phyloP scores from a whole-genome alignment of 164 flowering plant genomes.

The Dillenia suffruticosa region DNA sequence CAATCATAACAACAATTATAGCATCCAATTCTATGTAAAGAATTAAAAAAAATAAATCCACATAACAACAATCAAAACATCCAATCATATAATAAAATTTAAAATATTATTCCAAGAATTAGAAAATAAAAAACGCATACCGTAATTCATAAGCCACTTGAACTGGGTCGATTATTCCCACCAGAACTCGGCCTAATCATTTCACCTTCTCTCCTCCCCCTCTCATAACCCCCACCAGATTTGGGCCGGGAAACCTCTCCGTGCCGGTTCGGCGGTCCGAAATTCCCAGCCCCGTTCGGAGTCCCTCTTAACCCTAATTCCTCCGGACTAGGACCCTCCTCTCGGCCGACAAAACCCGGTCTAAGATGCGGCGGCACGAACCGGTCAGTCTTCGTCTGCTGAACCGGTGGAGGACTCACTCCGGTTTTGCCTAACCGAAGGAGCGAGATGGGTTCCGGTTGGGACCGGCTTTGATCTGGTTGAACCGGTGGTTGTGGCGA shows the following conservation, averaged over 20 bases:
- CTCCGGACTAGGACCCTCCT: slow-evolving; percentile 41
- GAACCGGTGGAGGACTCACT: slow-evolving; percentile 11
- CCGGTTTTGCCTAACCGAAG: slow-evolving; percentile 45
- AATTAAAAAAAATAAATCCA: neutral
- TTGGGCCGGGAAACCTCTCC: slow-evolving; percentile 53
- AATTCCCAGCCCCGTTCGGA: slow-evolving; percentile 16
- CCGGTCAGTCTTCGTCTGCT: slow-evolving; percentile 29
- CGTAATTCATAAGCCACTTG: slow-evolving; percentile 28
- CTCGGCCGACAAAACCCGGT: slow-evolving; percentile 55
- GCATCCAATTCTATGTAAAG: no score
- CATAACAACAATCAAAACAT: no score
- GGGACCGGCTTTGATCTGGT: slow-evolving; percentile 18
- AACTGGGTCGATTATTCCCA: slow-evolving; percentile 42
- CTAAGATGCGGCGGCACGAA: slow-evolving; percentile 82
- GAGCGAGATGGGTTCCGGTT: slow-evolving; percentile 40
- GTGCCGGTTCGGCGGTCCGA: slow-evolving; percentile 23
- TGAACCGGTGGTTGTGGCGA: neutral
- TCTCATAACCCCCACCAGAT: slow-evolving; percentile 55
- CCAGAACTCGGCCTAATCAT: slow-evolving; percentile 47
- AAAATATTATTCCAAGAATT: neutral
- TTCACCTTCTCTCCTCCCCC: slow-evolving; percentile 29
- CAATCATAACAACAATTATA: no score
- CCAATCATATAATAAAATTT: no score
- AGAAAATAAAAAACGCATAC: slow-evolving; percentile 2
- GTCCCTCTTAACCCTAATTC: slow-evolving; percentile 18